These are phyloP conservation scores for Phyllosticta capitalensis DNA, from an alignment of 2,329 filamentous ascomycete genomes.

Conservation along the genomic window DNA sequence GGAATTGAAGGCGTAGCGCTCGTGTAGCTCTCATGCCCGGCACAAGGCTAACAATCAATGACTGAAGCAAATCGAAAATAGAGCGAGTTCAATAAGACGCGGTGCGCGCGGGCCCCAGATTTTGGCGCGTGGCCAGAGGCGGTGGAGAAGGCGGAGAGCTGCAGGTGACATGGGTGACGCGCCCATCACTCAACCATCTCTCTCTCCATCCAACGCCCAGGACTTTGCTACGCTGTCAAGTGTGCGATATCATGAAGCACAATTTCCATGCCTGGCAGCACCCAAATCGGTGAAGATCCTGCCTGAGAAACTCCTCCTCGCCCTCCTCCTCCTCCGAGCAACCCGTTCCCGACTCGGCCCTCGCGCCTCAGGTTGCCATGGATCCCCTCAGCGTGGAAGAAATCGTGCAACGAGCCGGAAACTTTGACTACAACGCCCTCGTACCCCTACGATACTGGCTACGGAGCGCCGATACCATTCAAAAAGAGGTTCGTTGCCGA, in stretches of 20 bases:
- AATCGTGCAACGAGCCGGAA: constrained; percentile 63
- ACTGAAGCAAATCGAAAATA: neutral
- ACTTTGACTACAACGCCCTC: constrained; percentile 70
- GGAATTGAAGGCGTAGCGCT: neutral
- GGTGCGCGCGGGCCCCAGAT: neutral
- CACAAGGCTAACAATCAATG: no score
- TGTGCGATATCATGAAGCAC: neutral
- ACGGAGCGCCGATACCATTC: constrained; percentile 66
- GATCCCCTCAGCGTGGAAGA: constrained; percentile 64
- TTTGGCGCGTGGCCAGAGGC: neutral
- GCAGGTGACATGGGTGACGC: neutral
- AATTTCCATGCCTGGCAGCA: neutral
- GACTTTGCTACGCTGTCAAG: neutral
- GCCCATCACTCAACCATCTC: neutral
- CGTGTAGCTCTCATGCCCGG: neutral
- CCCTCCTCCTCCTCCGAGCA: no score
- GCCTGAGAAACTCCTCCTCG: neutral
- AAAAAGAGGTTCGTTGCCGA: constrained; percentile 60
- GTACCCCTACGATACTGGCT: constrained; percentile 76
- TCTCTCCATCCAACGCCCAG: neutral
- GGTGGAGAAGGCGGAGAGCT: no score
- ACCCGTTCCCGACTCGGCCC: neutral
- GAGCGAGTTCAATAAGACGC: neutral
- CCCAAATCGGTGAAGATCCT: neutral
- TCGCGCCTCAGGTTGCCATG: constrained; percentile 2